Percentiles rank a stretch among this genome's conserved stretches.
phyloP scores from a whole-genome alignment of 2,329 filamentous ascomycete genomes.

The Fusarium anguioides region DNA sequence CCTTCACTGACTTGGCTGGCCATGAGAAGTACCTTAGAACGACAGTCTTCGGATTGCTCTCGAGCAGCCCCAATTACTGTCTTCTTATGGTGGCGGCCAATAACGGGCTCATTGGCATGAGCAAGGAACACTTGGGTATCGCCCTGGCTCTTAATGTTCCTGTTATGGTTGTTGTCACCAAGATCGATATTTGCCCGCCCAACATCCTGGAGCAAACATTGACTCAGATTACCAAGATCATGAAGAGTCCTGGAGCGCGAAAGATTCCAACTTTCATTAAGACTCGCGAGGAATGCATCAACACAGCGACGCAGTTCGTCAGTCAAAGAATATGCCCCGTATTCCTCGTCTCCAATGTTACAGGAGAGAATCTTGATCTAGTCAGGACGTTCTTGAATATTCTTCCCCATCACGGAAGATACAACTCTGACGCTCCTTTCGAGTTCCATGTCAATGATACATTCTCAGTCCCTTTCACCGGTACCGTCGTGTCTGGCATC shows the following conservation, averaged over 20 bases:
- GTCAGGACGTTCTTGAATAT: slow-evolving; percentile 96
- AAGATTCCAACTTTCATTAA: slow-evolving; percentile 98
- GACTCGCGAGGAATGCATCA: slow-evolving; percentile 88
- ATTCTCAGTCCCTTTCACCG: slow-evolving; percentile 96
- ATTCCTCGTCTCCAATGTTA: slow-evolving; percentile 98
- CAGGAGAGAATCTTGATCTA: slow-evolving; percentile 88
- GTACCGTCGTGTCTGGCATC: slow-evolving; percentile 94
- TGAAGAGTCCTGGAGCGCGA: slow-evolving; percentile 91
- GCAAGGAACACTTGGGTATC: slow-evolving; percentile 96
- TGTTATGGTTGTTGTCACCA: slow-evolving; percentile 97
- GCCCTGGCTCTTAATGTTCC: slow-evolving; percentile 94
- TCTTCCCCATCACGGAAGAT: slow-evolving; percentile 91
- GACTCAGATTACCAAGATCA: slow-evolving; percentile 88
- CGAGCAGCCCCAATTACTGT: slow-evolving; percentile 96
- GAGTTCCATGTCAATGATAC: slow-evolving; percentile 98
- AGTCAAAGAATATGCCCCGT: slow-evolving; percentile 95
- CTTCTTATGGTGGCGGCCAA: slow-evolving; percentile 98
- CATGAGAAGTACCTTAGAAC: slow-evolving; percentile 96
- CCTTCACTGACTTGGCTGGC: slow-evolving; percentile 93
- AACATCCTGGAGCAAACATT: slow-evolving; percentile 96
- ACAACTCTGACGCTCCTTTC: slow-evolving; percentile 87
- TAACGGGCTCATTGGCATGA: slow-evolving; percentile 97
- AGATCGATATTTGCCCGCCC: slow-evolving; percentile 97
- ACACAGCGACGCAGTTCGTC: slow-evolving; percentile 95
- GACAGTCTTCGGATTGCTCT: slow-evolving; percentile 94